Evolutionary conservation across 1,284 basidiomycete species (phyloP).

Genomic region (Sporisorium iseilematis-ciliati): DNA sequence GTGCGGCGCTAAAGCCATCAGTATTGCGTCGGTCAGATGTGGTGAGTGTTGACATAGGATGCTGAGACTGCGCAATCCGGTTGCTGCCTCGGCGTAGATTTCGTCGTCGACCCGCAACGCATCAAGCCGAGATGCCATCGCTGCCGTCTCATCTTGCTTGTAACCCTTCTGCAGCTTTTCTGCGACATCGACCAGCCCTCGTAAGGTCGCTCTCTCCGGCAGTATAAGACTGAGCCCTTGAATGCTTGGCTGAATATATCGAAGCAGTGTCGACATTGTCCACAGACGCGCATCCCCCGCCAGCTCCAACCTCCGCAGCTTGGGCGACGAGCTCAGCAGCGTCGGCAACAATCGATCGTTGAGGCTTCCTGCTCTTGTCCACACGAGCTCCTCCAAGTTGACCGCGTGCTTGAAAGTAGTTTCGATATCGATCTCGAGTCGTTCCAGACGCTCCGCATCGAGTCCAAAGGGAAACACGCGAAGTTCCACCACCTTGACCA

Average conservation of each 20-base stretch:
- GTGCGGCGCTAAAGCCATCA: constrained; percentile 47
- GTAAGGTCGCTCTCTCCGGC: constrained; percentile 39
- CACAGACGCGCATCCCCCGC: constrained; percentile 61
- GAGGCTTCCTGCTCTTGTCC: constrained; percentile 67
- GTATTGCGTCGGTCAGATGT: constrained; percentile 50
- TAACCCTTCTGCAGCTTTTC: constrained; percentile 21
- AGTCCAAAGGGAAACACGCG: constrained; percentile 66
- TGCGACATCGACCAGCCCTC: constrained; percentile 41
- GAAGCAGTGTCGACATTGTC: constrained; percentile 49
- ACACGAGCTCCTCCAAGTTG: constrained; percentile 55
- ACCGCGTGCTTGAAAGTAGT: constrained; percentile 36
- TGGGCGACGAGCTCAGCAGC: constrained; percentile 32
- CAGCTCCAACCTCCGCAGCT: constrained; percentile 55
- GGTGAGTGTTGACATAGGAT: constrained; percentile 57
- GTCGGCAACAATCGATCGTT: constrained; percentile 57
- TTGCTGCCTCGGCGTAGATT: background rate
- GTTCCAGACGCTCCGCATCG: constrained; percentile 60
- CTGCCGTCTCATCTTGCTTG: background rate
- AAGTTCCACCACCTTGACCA: constrained; percentile 58
- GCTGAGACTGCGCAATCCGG: constrained; percentile 44
- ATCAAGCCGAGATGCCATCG: constrained; percentile 8
- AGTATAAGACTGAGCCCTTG: constrained; percentile 43
- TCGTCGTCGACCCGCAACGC: constrained; percentile 2
- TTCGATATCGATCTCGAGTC: constrained; percentile 56
- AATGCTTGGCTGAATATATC: constrained; percentile 33